Evolutionary conservation across 805 yeast genomes (phyloP).

Genomic region (Spathaspora gorwiae): DNA sequence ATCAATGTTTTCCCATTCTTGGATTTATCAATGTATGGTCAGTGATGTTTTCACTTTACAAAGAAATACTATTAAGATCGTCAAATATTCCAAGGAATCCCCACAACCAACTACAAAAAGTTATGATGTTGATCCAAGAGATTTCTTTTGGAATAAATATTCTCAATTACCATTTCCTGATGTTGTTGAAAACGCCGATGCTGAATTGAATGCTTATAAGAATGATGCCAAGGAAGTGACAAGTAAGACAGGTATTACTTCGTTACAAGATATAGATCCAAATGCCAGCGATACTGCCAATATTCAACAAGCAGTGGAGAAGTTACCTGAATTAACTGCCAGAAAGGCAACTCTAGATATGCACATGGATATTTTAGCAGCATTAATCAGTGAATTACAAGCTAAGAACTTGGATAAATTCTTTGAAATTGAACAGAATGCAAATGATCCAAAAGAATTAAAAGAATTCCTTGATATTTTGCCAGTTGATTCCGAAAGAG

Average conservation of each 20-base stretch:
- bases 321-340: constrained; percentile 86
- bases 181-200: constrained; percentile 95
- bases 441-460: constrained; percentile 55
- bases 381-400: constrained; percentile 76
- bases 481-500: constrained; percentile 47
- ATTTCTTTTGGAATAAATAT: constrained; percentile 86
- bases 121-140: constrained; percentile 88
- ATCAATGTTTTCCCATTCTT: constrained; percentile 93
- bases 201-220: constrained; percentile 75
- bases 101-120: constrained; percentile 44
- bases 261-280: constrained; percentile 72
- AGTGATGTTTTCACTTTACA: constrained; percentile 83
- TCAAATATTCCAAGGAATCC: constrained; percentile 23
- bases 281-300: constrained; percentile 52
- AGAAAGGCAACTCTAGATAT: constrained; percentile 85
- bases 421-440: constrained; percentile 89
- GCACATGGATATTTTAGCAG: constrained; percentile 93
- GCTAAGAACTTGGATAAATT: constrained; percentile 84
- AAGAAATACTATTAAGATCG: constrained; percentile 74
- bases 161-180: constrained; percentile 92
- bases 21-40: constrained; percentile 96
- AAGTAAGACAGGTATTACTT: constrained; percentile 64
- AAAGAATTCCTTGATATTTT: constrained; percentile 58
- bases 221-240: constrained; percentile 86
- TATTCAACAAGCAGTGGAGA: constrained; percentile 83